phyloP scores from a whole-genome alignment of 495 filamentous ascomycete species.

The Xylaria bambusicola region DNA sequence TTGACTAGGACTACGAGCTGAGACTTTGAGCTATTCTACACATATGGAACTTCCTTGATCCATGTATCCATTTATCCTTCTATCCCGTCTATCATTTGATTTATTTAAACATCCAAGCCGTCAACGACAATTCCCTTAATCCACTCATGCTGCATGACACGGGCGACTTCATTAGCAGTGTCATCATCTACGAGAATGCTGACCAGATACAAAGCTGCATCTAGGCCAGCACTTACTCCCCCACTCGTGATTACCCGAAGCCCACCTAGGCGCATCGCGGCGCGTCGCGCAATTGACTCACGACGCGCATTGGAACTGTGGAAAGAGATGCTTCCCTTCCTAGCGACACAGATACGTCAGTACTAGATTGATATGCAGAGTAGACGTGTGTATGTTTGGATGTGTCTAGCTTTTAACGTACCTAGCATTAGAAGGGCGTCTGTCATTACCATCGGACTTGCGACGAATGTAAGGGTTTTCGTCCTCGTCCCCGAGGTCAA shows the following conservation, averaged over 20 bases:
- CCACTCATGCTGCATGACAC: constrained; percentile 72
- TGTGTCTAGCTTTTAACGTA: too few relatives aligned
- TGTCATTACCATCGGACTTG: constrained; percentile 58
- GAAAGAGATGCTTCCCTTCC: constrained; percentile 73
- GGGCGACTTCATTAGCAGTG: constrained; percentile 66
- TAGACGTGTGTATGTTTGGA: background rate
- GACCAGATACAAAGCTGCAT: constrained; percentile 77
- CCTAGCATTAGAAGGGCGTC: constrained; percentile 63
- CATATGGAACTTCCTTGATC: background rate
- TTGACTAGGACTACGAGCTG: background rate
- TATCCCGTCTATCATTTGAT: background rate
- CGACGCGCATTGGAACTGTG: constrained; percentile 62
- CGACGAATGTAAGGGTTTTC: constrained; percentile 73
- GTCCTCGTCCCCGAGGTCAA: constrained; percentile 71
- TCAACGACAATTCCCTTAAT: constrained; percentile 69
- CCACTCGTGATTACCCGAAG: constrained; percentile 76
- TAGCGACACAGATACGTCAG: constrained; percentile 27
- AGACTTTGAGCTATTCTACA: constrained; percentile 11
- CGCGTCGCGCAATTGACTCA: constrained; percentile 68
- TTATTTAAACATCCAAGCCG: constrained; percentile 66
- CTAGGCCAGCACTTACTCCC: constrained; percentile 73
- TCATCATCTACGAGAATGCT: constrained; percentile 70
- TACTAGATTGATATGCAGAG: background rate
- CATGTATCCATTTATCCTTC: background rate
- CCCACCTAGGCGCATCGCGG: constrained; percentile 65